Evolutionary conservation across 129 eudicot genomes (phyloP).

Genomic region (Rutidosis leptorrhynchoides): DNA sequence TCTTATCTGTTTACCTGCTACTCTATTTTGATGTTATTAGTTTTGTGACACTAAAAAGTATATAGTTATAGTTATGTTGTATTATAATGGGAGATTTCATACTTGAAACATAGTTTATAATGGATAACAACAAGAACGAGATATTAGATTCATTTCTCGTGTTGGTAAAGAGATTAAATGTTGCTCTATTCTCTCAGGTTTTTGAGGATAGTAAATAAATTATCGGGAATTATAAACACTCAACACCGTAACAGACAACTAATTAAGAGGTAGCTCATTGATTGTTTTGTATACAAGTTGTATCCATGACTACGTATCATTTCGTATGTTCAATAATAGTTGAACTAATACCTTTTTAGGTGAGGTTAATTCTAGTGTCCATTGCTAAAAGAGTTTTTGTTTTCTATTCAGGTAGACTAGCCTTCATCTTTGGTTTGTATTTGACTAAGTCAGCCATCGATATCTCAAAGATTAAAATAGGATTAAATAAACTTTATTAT

Average conservation of each 20-base stretch:
- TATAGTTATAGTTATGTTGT: background rate
- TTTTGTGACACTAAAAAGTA: background rate
- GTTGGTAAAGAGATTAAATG: background rate
- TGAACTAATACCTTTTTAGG: background rate
- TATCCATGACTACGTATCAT: background rate
- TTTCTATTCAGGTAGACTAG: background rate
- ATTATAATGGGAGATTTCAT: background rate
- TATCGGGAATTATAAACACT: too few relatives aligned
- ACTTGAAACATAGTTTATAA: background rate
- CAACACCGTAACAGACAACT: too few relatives aligned
- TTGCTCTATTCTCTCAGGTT: too few relatives aligned
- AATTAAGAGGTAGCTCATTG: too few relatives aligned
- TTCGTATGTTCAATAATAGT: background rate
- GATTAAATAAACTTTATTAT: too few relatives aligned
- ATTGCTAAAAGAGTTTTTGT: background rate
- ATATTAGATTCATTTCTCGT: too few relatives aligned
- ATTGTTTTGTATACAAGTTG: background rate
- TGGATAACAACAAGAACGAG: background rate
- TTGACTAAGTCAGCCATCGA: too few relatives aligned
- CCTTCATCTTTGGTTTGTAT: background rate
- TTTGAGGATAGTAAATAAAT: too few relatives aligned
- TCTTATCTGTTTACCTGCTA: background rate
- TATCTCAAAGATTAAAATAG: too few relatives aligned
- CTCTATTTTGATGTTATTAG: background rate
- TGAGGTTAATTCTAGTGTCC: background rate